Evolutionary conservation across 1,139 yeast genomes (phyloP), one percentile per base, ranked within the genome.

Genomic region (Nematodospora anomalae): DNA sequence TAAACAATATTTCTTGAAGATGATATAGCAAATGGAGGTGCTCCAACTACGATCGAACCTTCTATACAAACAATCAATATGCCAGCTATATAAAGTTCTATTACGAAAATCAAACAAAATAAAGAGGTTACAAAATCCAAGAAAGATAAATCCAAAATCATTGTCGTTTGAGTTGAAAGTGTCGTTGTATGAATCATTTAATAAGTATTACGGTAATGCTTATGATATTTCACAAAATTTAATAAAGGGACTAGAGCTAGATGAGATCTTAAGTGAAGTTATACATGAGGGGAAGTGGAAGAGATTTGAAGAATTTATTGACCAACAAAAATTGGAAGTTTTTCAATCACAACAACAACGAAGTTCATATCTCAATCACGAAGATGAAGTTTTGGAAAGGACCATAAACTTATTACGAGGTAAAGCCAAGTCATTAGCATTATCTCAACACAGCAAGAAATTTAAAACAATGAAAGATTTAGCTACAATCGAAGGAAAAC

Each of bases 31-130:
- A 25, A 33, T 21, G 29, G 21, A 16, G 7, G 26, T 36, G 21
- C 21, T n/a, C 7, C 15, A 18, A 13, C 36, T 36, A 5, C 28
- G 11, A 18, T 14, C 26, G 10, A 26, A 31, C 27, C 26, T 15
- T 6, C 37, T 32, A 4, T 41, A 43, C 32, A 25, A 14, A 26
- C 15, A 29, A 33, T 30, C 45, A 16, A 26, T 45, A 31, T 32
- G 40, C 16, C 38, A 35, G 11, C 26, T 60, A 32, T 61, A 58
- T 37, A 42, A 52, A 38, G 36, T 41, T 6, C 41, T 62, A 12
- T 36, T 61, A 18, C 52, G 64, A 32, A 38, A 41, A 11, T 14
- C 43, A 8, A 31, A 21, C n/a, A 41, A 32, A 22, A 22, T 50
- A n/a, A 32, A 28, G 22, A 26, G 15, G 10, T 15, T 12, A 9